A percentile compares a stretch with the other conserved stretches of the same genome.
Evolutionary conservation across 371 early-diverging fungal genomes (phyloP).

Genomic region (Syncephalastrum contaminatum): DNA sequence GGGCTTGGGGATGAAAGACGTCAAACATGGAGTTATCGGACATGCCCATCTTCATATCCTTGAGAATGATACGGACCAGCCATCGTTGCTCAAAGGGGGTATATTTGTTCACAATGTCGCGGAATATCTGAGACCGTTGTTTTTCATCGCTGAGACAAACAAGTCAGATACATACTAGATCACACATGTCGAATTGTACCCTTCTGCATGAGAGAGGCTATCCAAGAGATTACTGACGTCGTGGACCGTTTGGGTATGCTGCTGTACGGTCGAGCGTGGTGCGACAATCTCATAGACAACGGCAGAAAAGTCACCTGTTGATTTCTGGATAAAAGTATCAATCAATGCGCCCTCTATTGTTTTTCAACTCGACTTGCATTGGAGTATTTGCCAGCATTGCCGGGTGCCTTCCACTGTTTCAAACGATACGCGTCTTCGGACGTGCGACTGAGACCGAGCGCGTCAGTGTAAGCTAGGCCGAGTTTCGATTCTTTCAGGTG

Average conservation of each 20-base stretch:
- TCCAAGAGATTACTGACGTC: constrained; percentile 49
- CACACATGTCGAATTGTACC: constrained; percentile 16
- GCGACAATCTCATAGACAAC: constrained; percentile 48
- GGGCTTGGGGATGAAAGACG: constrained; percentile 67
- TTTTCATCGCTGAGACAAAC: constrained; percentile 13
- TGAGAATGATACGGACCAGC: constrained; percentile 72
- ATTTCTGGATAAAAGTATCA: constrained; percentile 13
- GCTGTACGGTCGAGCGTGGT: constrained; percentile 39
- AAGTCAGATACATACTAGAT: not conserved
- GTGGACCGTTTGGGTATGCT: constrained; percentile 40
- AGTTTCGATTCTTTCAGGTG: constrained; percentile 68
- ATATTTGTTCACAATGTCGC: constrained; percentile 51
- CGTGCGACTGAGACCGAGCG: constrained; percentile 49
- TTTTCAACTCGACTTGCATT: too few species aligned
- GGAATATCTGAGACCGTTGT: constrained; percentile 42
- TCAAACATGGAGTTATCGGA: constrained; percentile 66
- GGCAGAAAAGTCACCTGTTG: constrained; percentile 52
- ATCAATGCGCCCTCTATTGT: too few species aligned
- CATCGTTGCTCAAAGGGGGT: constrained; percentile 73
- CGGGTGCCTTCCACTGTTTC: too few species aligned
- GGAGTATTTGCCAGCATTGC: too few species aligned
- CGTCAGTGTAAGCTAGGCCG: constrained; percentile 62
- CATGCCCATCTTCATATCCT: constrained; percentile 72
- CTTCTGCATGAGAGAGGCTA: constrained; percentile 25
- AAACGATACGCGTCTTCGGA: constrained; percentile 58